These are phyloP conservation scores for Cercospora sp. DNA, from an alignment of 2,329 filamentous ascomycete genomes.

Conservation along the genomic window DNA sequence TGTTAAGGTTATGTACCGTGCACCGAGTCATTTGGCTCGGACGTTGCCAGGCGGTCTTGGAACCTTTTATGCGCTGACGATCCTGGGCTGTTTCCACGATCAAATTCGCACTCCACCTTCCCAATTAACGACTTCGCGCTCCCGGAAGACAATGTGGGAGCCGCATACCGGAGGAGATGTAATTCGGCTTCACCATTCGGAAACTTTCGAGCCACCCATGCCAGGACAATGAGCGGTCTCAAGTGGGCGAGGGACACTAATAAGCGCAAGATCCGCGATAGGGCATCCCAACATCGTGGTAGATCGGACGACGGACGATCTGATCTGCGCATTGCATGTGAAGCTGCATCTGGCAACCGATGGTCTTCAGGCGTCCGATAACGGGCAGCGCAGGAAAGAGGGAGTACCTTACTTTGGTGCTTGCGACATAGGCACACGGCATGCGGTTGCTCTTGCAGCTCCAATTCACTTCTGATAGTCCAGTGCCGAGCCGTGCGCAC, in stretches of 20 bases:
- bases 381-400: background rate
- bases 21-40: background rate
- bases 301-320: background rate
- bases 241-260: too few relatives aligned
- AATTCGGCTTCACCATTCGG: background rate
- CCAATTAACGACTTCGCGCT: background rate
- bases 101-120: background rate
- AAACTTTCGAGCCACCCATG: background rate
- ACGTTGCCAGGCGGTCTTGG: background rate
- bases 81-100: background rate
- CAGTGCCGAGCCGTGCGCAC: background rate
- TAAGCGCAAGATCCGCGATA: background rate
- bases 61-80: background rate
- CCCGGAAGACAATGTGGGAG: background rate
- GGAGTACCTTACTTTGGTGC: background rate
- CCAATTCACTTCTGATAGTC: background rate
- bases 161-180: background rate
- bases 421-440: background rate
- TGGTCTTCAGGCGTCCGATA: background rate
- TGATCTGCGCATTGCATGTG: background rate
- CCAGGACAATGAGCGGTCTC: background rate
- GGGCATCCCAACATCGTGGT: background rate
- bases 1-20: background rate
- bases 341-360: background rate
- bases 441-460: background rate